These are phyloP conservation scores for Dichotomocladium elegans DNA, from an alignment of 371 early-diverging fungal species.

Conservation along the genomic window DNA sequence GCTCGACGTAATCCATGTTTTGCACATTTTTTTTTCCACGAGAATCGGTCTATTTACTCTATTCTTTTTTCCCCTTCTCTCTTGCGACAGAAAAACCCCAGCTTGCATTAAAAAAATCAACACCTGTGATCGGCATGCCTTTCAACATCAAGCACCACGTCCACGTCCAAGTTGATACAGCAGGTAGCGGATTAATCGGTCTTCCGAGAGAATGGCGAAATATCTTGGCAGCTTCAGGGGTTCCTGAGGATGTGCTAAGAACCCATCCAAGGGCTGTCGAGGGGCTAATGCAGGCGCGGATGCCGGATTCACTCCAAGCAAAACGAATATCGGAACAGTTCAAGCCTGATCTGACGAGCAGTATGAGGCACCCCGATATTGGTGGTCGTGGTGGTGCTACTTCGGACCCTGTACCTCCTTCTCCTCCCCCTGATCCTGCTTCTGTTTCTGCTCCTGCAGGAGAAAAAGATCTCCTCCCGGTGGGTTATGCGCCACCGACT, in stretches of 20 bases:
- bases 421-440: no score
- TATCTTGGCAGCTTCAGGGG: slow-evolving; percentile 48
- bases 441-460: no score
- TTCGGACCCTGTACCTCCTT: no score
- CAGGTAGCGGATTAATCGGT: slow-evolving; percentile 30
- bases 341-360: no score
- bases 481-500: slow-evolving; percentile 43
- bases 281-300: slow-evolving; percentile 52
- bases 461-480: slow-evolving; percentile 20
- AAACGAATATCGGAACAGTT: no score
- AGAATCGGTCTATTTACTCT: not conserved
- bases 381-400: no score
- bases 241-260: slow-evolving; percentile 48
- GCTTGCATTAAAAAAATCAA: no score
- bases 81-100: no score
- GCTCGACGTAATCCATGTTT: not conserved
- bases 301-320: slow-evolving; percentile 46
- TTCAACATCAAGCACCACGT: slow-evolving; percentile 60
- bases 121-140: slow-evolving; percentile 50
- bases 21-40: no score
- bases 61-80: slow-evolving; percentile 6
- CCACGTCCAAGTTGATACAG: slow-evolving; percentile 53
- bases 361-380: no score
- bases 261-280: slow-evolving; percentile 47
- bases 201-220: slow-evolving; percentile 55